A percentile compares a stretch with the other conserved stretches of the same genome.
phyloP scores from a whole-genome alignment of 2,329 filamentous ascomycete species.

The Calonectria hongkongensis region DNA sequence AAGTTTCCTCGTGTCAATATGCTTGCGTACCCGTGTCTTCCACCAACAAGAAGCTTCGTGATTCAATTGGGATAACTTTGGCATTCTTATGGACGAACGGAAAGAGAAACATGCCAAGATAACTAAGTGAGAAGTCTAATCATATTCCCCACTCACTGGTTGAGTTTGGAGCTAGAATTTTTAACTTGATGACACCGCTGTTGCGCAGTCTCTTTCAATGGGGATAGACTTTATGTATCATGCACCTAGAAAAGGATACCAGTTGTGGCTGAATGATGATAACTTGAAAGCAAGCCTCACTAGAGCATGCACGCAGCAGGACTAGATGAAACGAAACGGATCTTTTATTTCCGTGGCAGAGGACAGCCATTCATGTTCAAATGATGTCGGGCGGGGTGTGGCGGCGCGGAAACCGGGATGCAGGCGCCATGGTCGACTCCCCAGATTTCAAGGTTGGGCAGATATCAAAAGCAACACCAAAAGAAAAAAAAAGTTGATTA shows the following conservation, averaged over 20 bases:
- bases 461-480: constrained; percentile 44
- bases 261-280: too few relatives aligned
- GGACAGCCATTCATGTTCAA: background rate
- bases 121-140: background rate
- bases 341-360: background rate
- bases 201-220: background rate
- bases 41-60: too few relatives aligned
- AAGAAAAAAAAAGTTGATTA: constrained; percentile 43
- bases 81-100: too few relatives aligned
- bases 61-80: too few relatives aligned
- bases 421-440: constrained; percentile 37
- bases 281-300: background rate
- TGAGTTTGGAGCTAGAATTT: background rate
- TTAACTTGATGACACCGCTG: background rate
- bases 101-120: background rate
- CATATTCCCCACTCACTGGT: background rate
- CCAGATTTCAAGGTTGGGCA: constrained; percentile 26
- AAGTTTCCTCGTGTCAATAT: too few relatives aligned
- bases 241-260: background rate
- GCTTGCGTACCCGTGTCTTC: too few relatives aligned
- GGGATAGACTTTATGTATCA: background rate
- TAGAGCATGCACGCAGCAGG: background rate
- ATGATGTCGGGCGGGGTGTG: constrained; percentile 4
- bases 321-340: too few relatives aligned
- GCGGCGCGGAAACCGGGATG: constrained; percentile 4